Percentiles rank a stretch among this genome's conserved stretches.
Evolutionary conservation across 192 early-diverging fungal genomes (phyloP).

Genomic region (Neocallimastix lanati): DNA sequence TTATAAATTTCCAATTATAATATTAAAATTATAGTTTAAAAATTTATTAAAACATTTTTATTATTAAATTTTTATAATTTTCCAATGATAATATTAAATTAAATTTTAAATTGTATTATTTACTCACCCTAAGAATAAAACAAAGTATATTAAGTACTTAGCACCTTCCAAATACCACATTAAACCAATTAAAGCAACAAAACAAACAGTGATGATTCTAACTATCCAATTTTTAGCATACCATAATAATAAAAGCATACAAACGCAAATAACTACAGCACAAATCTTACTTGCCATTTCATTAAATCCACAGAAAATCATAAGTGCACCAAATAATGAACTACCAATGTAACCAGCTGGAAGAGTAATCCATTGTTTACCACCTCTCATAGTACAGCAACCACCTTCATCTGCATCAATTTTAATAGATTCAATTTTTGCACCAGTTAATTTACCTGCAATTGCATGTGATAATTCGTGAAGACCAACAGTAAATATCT

Average conservation of each 20-base stretch:
- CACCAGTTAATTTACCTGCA: conserved; percentile 74
- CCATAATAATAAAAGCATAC: conserved; percentile 59
- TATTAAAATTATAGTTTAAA: no score
- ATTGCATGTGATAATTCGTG: conserved; percentile 92
- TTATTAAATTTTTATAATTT: no score
- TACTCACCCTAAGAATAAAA: conserved; percentile 74
- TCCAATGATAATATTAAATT: no score
- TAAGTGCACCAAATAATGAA: conserved; percentile 71
- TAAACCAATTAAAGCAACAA: conserved; percentile 59
- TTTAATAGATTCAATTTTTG: conserved; percentile 66
- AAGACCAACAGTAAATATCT: conserved; percentile 74
- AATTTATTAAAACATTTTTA: no score
- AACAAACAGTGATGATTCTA: conserved; percentile 56
- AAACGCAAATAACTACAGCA: conserved; percentile 64
- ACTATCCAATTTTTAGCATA: conserved; percentile 83
- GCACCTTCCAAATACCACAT: conserved; percentile 69
- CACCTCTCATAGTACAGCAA: conserved; percentile 60
- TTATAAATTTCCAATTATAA: no score
- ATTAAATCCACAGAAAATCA: conserved; percentile 88
- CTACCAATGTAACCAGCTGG: conserved; percentile 80
- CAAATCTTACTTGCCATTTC: conserved; percentile 69
- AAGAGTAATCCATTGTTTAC: conserved; percentile 61
- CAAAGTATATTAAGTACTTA: conserved; percentile 66
- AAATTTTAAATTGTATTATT: not conserved
- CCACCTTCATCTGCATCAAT: conserved; percentile 90